phyloP scores from a whole-genome alignment of 2,329 filamentous ascomycete species.

The Samsoniella hepiali region DNA sequence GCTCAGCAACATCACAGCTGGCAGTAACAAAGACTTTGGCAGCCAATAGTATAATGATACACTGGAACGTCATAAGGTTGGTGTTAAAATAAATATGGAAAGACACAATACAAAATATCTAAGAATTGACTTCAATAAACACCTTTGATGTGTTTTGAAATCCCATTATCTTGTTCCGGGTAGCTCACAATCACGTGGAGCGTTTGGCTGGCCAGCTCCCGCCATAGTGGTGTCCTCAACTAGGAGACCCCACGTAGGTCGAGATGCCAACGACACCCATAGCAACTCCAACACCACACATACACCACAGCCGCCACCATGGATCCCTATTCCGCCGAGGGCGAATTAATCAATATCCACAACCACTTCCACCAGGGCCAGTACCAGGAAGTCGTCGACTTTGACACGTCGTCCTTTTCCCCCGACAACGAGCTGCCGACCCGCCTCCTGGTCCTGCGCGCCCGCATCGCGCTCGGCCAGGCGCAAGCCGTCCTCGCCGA shows the following conservation, averaged over 20 bases:
- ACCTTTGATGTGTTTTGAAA: background rate
- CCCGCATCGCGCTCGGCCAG: constrained; percentile 79
- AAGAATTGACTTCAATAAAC: background rate
- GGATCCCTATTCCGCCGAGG: constrained; percentile 69
- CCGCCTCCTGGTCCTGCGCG: constrained; percentile 74
- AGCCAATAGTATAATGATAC: no score
- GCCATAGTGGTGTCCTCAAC: constrained; percentile 12
- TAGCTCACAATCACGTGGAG: constrained; percentile 16
- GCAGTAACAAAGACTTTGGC: no score
- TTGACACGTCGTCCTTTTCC: constrained; percentile 76
- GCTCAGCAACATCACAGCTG: no score
- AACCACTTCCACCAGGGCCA: constrained; percentile 75
- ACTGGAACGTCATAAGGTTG: background rate
- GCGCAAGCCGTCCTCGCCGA: constrained; percentile 69
- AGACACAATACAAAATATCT: no score
- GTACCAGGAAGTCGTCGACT: constrained; percentile 82
- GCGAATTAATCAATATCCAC: constrained; percentile 69
- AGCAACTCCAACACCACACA: constrained; percentile 15
- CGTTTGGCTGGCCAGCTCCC: background rate
- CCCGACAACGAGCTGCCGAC: constrained; percentile 73
- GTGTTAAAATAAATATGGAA: no score
- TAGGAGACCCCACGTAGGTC: constrained; percentile 6
- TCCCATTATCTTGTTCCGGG: background rate
- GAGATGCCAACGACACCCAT: background rate
- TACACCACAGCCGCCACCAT: constrained; percentile 40